Percentiles rank a stretch among this genome's conserved stretches.
Conservation (phyloP, 2,329 filamentous ascomycete species). For the Podosphaera fusca region DNA sequence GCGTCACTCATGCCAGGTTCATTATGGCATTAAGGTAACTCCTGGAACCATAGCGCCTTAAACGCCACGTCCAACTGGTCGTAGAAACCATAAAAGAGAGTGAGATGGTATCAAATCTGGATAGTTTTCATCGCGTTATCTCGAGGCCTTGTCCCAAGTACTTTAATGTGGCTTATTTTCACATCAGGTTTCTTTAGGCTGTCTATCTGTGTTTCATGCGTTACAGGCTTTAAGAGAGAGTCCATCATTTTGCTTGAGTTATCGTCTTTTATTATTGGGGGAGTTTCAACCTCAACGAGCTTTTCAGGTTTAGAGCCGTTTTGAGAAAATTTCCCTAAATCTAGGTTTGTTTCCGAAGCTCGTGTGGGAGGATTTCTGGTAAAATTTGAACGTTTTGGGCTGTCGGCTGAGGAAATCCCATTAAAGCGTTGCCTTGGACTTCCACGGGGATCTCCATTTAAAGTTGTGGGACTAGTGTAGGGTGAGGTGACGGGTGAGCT, state of each 20-base stretch:
- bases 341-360: slow-evolving; percentile 42
- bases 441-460: slow-evolving; percentile 39
- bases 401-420: slow-evolving; percentile 37
- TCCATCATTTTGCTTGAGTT: slow-evolving; percentile 11
- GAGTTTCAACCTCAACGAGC: slow-evolving; percentile 17
- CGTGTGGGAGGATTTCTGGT: slow-evolving; percentile 51
- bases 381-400: slow-evolving; percentile 40
- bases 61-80: slow-evolving; percentile 11
- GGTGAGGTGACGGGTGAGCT: slow-evolving; percentile 28
- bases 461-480: slow-evolving; percentile 41
- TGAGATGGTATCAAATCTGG: slow-evolving; percentile 13
- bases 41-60: slow-evolving; percentile 8
- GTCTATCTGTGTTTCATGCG: slow-evolving; percentile 14
- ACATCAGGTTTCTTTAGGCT: slow-evolving; percentile 9
- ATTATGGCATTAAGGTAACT: slow-evolving; percentile 2
- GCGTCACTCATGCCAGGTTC: slow-evolving; percentile 6
- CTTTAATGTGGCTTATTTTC: slow-evolving; percentile 5
- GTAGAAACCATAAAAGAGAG: slow-evolving; percentile 4
- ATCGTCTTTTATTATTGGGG: slow-evolving; percentile 13
- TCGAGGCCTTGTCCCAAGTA: slow-evolving; percentile 11
- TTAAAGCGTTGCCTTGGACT: slow-evolving; percentile 44
- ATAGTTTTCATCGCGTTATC: slow-evolving; percentile 18
- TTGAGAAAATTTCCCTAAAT: slow-evolving; percentile 10
- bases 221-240: slow-evolving; percentile 10
- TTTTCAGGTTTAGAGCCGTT: slow-evolving; percentile 11